Conservation (phyloP, 2,329 filamentous ascomycete genomes). For the Paramyrothecium sp. region DNA sequence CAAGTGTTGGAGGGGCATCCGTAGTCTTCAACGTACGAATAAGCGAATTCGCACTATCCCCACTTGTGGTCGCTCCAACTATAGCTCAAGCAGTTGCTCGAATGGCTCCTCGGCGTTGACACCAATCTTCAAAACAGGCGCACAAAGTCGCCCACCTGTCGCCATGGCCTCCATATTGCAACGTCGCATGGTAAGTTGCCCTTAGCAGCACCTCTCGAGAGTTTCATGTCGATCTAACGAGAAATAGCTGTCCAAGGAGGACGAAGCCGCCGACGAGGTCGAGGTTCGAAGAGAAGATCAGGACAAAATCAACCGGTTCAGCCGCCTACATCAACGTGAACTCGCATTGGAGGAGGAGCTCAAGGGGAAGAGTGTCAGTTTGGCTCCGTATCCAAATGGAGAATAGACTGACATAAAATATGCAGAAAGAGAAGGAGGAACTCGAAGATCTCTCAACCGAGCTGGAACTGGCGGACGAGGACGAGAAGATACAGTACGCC, state of each 20-base stretch:
- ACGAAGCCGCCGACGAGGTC: slow-evolving; percentile 82
- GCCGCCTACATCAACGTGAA: slow-evolving; percentile 86
- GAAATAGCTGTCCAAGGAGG: slow-evolving; percentile 83
- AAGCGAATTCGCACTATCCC: no score
- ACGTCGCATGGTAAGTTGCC: slow-evolving; percentile 54
- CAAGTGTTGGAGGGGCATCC: slow-evolving; percentile 12
- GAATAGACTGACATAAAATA: slow-evolving; percentile 17
- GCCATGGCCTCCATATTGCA: slow-evolving; percentile 49
- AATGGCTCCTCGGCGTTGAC: neutral
- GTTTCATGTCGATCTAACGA: slow-evolving; percentile 8
- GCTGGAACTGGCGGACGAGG: slow-evolving; percentile 92
- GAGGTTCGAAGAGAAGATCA: slow-evolving; percentile 96
- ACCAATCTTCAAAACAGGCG: neutral
- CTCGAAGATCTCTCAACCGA: slow-evolving; percentile 89
- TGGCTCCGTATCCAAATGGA: neutral
- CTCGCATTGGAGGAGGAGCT: slow-evolving; percentile 76
- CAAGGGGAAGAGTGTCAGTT: slow-evolving; percentile 70
- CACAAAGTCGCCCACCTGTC: slow-evolving; percentile 10
- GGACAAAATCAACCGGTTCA: slow-evolving; percentile 98
- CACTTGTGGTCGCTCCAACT: no score
- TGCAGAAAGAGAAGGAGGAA: slow-evolving; percentile 96
- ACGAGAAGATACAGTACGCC: slow-evolving; percentile 84
- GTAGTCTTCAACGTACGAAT: no score
- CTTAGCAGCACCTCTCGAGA: rapidly evolving
- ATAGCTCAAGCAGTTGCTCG: no score